Evolutionary conservation across 768 basidiomycete genomes (phyloP).

Genomic region (Chiua virens): DNA sequence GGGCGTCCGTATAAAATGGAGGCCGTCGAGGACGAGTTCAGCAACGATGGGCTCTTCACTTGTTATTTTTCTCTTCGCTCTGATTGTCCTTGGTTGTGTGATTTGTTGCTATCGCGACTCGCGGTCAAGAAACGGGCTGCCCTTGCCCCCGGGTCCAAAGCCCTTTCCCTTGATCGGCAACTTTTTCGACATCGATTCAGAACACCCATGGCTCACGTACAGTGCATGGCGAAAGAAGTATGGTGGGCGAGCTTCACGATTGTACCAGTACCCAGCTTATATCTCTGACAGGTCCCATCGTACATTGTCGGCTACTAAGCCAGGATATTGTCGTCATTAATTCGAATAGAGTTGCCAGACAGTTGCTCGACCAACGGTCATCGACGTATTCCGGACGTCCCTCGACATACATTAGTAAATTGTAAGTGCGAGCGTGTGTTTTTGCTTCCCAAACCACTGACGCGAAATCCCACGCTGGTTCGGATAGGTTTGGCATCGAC

Average conservation of each 20-base stretch:
- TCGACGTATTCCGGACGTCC: slow-evolving; percentile 31
- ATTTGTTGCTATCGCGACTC: slow-evolving; percentile 5
- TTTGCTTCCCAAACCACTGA: not conserved
- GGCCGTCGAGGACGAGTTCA: not conserved
- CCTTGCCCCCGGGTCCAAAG: slow-evolving; percentile 25
- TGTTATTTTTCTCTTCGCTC: slow-evolving; percentile 5
- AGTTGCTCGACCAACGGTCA: slow-evolving; percentile 32
- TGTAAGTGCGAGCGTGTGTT: slow-evolving; percentile 11
- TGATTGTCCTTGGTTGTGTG: slow-evolving; percentile 12
- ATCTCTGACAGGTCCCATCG: slow-evolving; percentile 23
- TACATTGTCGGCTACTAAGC: slow-evolving; percentile 27
- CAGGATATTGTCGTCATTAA: slow-evolving; percentile 29
- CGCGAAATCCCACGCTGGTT: not conserved
- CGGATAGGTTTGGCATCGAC: slow-evolving; percentile 28
- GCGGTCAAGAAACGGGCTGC: slow-evolving; percentile 4
- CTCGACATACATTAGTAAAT: slow-evolving; percentile 16
- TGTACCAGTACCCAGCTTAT: not conserved
- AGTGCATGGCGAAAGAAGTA: slow-evolving; percentile 30
- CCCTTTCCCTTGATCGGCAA: slow-evolving; percentile 26
- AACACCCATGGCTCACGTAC: slow-evolving; percentile 29
- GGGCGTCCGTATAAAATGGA: slow-evolving; percentile 16
- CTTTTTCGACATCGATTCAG: slow-evolving; percentile 20
- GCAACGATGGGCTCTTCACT: slow-evolving; percentile 11
- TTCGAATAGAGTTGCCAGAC: slow-evolving; percentile 23
- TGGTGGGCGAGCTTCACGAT: slow-evolving; percentile 10